These are phyloP conservation scores for Phaeotremella skinneri DNA, from an alignment of 768 basidiomycete genomes.

Conservation along the genomic window DNA sequence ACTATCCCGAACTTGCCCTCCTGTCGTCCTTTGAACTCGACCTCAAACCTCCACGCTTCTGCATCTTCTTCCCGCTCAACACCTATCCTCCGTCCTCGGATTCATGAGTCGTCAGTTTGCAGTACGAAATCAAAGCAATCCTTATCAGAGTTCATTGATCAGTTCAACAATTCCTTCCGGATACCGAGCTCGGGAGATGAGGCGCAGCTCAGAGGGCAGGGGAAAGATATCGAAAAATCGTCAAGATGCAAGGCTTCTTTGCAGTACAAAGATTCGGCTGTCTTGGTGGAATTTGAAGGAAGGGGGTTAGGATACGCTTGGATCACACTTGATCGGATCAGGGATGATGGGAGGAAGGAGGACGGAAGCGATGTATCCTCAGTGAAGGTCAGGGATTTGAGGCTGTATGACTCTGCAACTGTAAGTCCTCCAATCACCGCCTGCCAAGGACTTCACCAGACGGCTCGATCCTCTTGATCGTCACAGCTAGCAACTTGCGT, in stretches of 20 bases:
- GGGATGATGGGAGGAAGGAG: background rate
- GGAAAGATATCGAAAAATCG: background rate
- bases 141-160: no score
- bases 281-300: background rate
- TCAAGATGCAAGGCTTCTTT: background rate
- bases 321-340: background rate
- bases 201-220: background rate
- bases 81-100: constrained; percentile 3
- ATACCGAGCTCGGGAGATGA: no score
- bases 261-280: background rate
- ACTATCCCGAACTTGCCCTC: background rate
- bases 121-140: no score
- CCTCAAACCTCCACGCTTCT: background rate
- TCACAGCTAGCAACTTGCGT: no score
- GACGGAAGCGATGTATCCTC: background rate
- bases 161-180: no score
- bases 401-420: background rate
- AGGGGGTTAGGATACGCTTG: background rate
- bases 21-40: no score
- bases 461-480: no score
- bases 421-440: background rate
- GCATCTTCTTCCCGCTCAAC: background rate
- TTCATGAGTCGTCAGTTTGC: background rate
- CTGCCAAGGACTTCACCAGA: no score
- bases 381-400: background rate